A percentile compares a stretch with the other conserved stretches of the same genome.
Evolutionary conservation across 176 grass and related monocot species (phyloP).

Genomic region (Oryza australiensis): DNA sequence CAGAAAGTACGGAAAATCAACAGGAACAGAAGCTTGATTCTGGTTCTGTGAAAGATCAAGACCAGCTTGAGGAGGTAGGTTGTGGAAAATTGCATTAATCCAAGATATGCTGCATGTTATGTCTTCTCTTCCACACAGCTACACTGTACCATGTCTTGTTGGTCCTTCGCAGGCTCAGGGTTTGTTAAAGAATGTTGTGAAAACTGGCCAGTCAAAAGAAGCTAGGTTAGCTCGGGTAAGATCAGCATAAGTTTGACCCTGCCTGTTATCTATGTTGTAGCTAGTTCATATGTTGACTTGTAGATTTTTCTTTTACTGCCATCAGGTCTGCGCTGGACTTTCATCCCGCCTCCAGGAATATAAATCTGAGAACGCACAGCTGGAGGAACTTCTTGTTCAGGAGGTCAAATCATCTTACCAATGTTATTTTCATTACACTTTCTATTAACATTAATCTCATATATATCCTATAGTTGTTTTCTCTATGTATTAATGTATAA

Average conservation of each 20-base stretch:
- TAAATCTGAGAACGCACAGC: slow-evolving; percentile 95
- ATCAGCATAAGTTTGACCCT: slow-evolving; percentile 33
- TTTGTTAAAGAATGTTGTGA: slow-evolving; percentile 81
- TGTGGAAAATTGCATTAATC: neutral
- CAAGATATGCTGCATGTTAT: slow-evolving; percentile 33
- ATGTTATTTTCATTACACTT: slow-evolving; percentile 19
- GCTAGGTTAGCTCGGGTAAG: slow-evolving; percentile 97
- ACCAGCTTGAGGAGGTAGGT: slow-evolving; percentile 94
- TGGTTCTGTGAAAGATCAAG: slow-evolving; percentile 69
- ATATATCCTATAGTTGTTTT: slow-evolving; percentile 10
- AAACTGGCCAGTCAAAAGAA: slow-evolving; percentile 99
- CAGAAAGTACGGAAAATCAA: slow-evolving; percentile 49
- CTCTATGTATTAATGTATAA: slow-evolving; percentile 31
- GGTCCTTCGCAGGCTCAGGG: slow-evolving; percentile 77
- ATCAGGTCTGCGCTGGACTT: slow-evolving; percentile 92
- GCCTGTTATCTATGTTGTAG: slow-evolving; percentile 9
- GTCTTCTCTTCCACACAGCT: slow-evolving; percentile 3
- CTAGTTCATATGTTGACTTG: slow-evolving; percentile 19
- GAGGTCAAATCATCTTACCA: slow-evolving; percentile 52
- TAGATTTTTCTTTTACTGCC: slow-evolving; percentile 34
- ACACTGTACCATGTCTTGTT: slow-evolving; percentile 32
- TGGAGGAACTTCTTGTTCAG: slow-evolving; percentile 94
- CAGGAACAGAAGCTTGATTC: slow-evolving; percentile 61
- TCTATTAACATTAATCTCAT: slow-evolving; percentile 9
- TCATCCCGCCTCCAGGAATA: slow-evolving; percentile 98